phyloP scores from a whole-genome alignment of 306 rosid species.

The Acacia acuminata region DNA sequence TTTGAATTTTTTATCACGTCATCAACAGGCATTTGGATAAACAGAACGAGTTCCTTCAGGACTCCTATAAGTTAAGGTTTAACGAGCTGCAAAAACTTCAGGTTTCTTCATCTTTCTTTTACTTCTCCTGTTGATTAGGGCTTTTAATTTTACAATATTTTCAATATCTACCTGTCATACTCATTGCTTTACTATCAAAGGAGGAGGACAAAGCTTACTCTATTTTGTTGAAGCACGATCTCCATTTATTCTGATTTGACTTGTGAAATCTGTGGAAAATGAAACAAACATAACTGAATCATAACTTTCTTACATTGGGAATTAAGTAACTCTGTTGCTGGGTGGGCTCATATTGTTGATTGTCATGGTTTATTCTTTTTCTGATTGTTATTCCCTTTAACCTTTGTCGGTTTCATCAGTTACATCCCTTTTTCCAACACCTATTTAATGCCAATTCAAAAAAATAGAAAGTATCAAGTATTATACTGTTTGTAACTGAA shows the following conservation, averaged over 20 bases:
- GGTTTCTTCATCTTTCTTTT: constrained; percentile 22
- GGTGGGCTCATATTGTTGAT: not conserved
- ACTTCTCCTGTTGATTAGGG: not conserved
- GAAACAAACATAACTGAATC: not conserved
- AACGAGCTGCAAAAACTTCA: constrained; percentile 30
- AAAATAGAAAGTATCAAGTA: not conserved
- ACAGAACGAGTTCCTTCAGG: constrained; percentile 29
- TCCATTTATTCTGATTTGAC: not conserved
- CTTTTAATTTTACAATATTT: not conserved
- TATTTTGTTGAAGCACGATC: not conserved
- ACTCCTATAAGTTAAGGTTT: constrained; percentile 23
- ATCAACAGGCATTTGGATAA: constrained; percentile 38
- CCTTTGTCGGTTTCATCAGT: not conserved
- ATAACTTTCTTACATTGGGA: not conserved
- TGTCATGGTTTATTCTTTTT: not conserved
- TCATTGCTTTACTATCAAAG: not conserved
- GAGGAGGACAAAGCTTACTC: not conserved
- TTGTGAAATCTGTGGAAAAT: not conserved
- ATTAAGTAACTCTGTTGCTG: not conserved
- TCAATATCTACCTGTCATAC: not conserved
- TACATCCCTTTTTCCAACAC: not conserved
- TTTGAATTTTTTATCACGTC: constrained; percentile 1
- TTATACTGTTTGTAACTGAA: not conserved
- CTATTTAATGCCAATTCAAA: not conserved
- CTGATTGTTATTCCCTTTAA: not conserved